phyloP scores from a whole-genome alignment of 2,329 filamentous ascomycete species.

The Cyphellophora attinorum region DNA sequence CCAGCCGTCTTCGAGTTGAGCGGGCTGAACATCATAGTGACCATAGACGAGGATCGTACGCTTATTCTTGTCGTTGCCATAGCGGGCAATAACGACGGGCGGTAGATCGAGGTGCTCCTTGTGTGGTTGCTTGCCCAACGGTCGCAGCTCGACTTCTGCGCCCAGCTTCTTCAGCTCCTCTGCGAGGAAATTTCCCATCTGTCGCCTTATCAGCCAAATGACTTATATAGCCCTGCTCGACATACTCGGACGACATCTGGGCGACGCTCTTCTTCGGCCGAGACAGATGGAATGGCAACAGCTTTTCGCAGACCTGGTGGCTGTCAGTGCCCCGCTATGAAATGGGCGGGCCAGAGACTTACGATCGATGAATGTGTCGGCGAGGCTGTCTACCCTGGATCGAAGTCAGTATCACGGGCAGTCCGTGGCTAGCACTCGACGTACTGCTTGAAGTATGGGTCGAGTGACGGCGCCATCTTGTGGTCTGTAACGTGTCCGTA shows the following conservation, averaged over 20 bases:
- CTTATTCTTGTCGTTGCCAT: constrained; percentile 87
- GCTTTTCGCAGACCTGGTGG: constrained; percentile 63
- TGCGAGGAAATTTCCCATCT: constrained; percentile 88
- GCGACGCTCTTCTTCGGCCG: constrained; percentile 78
- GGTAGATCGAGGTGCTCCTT: constrained; percentile 86
- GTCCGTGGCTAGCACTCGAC: constrained; percentile 9
- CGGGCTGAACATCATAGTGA: constrained; percentile 97
- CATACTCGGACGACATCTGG: constrained; percentile 75
- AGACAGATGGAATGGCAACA: constrained; percentile 93
- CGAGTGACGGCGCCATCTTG: constrained; percentile 84
- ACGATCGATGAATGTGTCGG: constrained; percentile 78
- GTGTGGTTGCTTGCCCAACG: constrained; percentile 83
- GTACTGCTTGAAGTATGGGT: constrained; percentile 79
- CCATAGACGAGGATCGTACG: constrained; percentile 93
- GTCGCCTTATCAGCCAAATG: constrained; percentile 2
- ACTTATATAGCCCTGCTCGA: constrained; percentile 1
- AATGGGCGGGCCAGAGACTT: constrained; percentile 15
- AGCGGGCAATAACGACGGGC: constrained; percentile 83
- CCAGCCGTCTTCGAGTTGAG: constrained; percentile 89
- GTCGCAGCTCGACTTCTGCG: constrained; percentile 75
- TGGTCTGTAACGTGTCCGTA: constrained; percentile 36
- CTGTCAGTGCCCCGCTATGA: constrained; percentile 6
- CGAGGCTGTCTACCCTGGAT: constrained; percentile 59
- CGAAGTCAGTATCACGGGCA: constrained; percentile 1
- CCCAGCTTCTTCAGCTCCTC: constrained; percentile 74